Evolutionary conservation across 371 early-diverging fungal genomes (phyloP).

Genomic region (Mortierella sp.): DNA sequence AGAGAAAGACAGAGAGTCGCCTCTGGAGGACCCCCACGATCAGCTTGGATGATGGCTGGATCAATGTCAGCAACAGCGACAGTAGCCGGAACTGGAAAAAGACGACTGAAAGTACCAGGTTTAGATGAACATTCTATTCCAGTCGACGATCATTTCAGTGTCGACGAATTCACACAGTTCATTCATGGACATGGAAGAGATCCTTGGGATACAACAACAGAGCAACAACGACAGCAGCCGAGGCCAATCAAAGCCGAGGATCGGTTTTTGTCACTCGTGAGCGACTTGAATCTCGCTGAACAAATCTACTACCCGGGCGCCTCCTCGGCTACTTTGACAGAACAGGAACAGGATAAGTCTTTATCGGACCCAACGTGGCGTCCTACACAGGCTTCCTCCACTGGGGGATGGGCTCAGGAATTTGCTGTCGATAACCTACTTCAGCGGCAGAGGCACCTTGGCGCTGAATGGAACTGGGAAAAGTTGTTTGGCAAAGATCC

Average conservation of each 20-base stretch:
- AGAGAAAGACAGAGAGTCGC: slow-evolving; percentile 21
- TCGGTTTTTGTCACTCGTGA: slow-evolving; percentile 32
- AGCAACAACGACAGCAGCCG: background rate
- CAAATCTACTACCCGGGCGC: slow-evolving; percentile 45
- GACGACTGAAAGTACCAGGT: slow-evolving; percentile 29
- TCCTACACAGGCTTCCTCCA: no score
- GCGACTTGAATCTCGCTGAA: slow-evolving; percentile 38
- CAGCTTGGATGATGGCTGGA: slow-evolving; percentile 42
- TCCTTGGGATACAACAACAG: background rate
- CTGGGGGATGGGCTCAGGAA: slow-evolving; percentile 31
- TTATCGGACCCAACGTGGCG: no score
- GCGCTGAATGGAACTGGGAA: slow-evolving; percentile 55
- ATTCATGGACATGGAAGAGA: background rate
- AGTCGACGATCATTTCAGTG: slow-evolving; percentile 3
- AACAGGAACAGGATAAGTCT: no score
- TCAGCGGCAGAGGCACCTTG: slow-evolving; percentile 12
- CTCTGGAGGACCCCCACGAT: slow-evolving; percentile 17
- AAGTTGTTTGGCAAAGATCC: slow-evolving; percentile 49
- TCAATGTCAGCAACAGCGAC: background rate
- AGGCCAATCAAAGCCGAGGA: slow-evolving; percentile 27
- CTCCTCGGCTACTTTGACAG: slow-evolving; percentile 11
- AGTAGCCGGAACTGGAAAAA: slow-evolving; percentile 1
- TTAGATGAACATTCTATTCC: slow-evolving; percentile 6
- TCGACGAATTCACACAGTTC: slow-evolving; percentile 31
- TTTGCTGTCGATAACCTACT: slow-evolving; percentile 10